Percentiles rank a stretch among this genome's conserved stretches.
These are phyloP conservation scores for Paracoccidioides lutzii DNA, from an alignment of 2,329 filamentous ascomycete genomes.

Conservation along the genomic window DNA sequence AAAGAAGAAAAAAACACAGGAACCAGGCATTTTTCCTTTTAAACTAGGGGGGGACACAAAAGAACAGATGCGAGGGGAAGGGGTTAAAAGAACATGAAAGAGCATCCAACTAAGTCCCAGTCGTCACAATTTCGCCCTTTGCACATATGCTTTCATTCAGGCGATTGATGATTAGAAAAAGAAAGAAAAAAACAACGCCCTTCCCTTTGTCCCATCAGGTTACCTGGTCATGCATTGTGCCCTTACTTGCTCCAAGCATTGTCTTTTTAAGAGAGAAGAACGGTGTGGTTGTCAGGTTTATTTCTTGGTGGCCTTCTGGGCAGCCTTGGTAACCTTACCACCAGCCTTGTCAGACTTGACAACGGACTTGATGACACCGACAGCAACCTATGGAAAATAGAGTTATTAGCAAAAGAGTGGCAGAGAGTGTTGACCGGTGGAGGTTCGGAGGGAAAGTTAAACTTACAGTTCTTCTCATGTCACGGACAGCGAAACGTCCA, in stretches of 20 bases:
- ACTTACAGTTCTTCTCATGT: slow-evolving; percentile 62
- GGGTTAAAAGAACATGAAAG: background rate
- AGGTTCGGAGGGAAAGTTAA: slow-evolving; percentile 37
- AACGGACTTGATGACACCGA: slow-evolving; percentile 89
- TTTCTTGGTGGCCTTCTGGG: slow-evolving; percentile 60
- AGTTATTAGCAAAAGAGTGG: background rate
- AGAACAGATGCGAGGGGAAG: background rate
- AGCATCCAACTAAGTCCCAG: background rate
- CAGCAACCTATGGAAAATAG: slow-evolving; percentile 44
- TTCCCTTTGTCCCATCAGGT: background rate
- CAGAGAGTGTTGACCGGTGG: background rate
- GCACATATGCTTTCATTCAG: background rate
- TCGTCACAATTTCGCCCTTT: background rate
- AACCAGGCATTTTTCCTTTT: background rate
- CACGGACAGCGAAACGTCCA: slow-evolving; percentile 99
- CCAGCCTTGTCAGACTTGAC: slow-evolving; percentile 47
- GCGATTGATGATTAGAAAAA: background rate
- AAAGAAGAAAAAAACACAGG: background rate
- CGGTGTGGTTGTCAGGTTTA: slow-evolving; percentile 33
- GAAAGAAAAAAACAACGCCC: background rate
- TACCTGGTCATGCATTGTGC: background rate
- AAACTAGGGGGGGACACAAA: background rate
- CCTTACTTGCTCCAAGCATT: background rate
- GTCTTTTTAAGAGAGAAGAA: background rate
- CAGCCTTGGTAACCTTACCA: slow-evolving; percentile 52